Conservation (phyloP, 306 rosid species). For the Rosa lucieae region DNA sequence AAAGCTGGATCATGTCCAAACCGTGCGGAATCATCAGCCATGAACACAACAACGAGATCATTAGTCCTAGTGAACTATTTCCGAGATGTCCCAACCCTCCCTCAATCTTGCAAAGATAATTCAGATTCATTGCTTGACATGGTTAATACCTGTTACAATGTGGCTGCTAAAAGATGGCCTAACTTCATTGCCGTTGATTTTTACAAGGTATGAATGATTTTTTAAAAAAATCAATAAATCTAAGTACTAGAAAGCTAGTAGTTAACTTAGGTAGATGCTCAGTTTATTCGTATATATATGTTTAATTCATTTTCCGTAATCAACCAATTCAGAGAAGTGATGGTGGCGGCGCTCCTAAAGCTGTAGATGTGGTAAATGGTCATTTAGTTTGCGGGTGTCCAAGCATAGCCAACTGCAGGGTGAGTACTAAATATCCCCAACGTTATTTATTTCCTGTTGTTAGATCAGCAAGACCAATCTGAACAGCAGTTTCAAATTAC, state of each 20-base stretch:
- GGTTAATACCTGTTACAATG: conserved; percentile 52
- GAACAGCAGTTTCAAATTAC: not conserved
- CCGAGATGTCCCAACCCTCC: conserved; percentile 38
- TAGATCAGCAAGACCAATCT: not conserved
- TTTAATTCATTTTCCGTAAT: not conserved
- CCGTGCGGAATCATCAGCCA: conserved; percentile 50
- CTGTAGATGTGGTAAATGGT: conserved; percentile 60
- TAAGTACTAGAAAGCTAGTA: not conserved
- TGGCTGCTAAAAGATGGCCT: conserved; percentile 59
- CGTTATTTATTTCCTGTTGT: not conserved
- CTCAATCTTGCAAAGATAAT: conserved; percentile 61
- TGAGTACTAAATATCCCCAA: not conserved
- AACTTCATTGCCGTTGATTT: conserved; percentile 71
- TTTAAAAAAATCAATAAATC: too few species aligned
- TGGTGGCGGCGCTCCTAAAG: conserved; percentile 65
- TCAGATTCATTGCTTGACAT: conserved; percentile 60
- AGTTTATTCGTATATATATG: not conserved
- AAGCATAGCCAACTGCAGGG: conserved; percentile 55
- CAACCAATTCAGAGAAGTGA: conserved; percentile 54
- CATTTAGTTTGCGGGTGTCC: conserved; percentile 61
- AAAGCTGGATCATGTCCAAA: conserved; percentile 57
- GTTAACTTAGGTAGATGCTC: not conserved
- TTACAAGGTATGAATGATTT: conserved; percentile 46
- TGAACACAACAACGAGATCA: conserved; percentile 62
- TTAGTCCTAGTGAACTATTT: conserved; percentile 63